Evolutionary conservation across 2,329 filamentous ascomycete species (phyloP), one percentile per base, ranked within the genome.

Genomic region (Diaporthe eres): DNA sequence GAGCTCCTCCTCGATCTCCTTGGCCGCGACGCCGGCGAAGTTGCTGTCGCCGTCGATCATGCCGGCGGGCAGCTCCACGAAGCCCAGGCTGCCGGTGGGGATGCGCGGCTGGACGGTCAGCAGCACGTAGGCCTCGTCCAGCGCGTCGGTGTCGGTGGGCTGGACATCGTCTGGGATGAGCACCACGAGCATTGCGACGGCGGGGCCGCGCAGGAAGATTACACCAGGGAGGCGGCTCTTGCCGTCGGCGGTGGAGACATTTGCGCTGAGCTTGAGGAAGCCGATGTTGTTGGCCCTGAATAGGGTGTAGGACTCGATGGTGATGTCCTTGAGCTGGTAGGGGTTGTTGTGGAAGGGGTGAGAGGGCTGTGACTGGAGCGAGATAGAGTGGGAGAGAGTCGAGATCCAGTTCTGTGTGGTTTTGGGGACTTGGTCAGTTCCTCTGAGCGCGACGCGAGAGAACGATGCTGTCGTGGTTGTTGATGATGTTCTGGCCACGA

Each of bases 1-100:
- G 2, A 92, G 84, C 81, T 92, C 91, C 83, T 92, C 91, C 76
- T 89, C 77, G 13, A 93, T 90, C 84, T 93, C 91, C 78, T 85
- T 87, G 3, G 91, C 91, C 2, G 91, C 91, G 0, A 86, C 85
- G 34, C 91, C 91, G 17, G 86, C 85, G 79, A 92, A 92, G 39
- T 84, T 87, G 0, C 88, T 89, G 19, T 82, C 83, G 42, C 88
- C 88, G 78, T 92, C 91, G 0, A 92, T 88, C 90, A 92, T 92
- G 2, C 91, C 91, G 0, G 91, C 91, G 0, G 91, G 91, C 17
- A 92, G 79, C 81, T 92, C 91, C 0, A 89, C 86, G 75, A 92
- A 90, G 25, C 85, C 85, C 2, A 92, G 81, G n/a, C 88, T 89
- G 0, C 88, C 90, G 0, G 85, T 88, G 0, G 91, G 85, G 4